These are phyloP conservation scores for Termitomyces sp. DNA, from an alignment of 768 basidiomycete genomes.

Conservation along the genomic window DNA sequence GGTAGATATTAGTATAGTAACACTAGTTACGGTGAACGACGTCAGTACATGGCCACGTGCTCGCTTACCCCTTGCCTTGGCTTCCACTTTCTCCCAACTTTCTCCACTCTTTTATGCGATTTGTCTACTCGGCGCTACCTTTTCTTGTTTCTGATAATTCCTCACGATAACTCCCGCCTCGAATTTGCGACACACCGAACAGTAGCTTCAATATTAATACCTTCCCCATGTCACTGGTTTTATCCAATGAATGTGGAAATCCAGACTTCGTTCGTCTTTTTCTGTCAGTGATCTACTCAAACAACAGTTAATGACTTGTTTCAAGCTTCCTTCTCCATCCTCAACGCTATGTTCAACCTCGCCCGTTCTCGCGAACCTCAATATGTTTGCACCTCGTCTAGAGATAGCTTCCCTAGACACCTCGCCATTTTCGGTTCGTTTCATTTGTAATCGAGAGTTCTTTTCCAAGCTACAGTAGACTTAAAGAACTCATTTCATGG, in stretches of 20 bases:
- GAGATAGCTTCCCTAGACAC: conserved; percentile 11
- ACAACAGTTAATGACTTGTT: background rate
- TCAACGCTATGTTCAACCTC: conserved; percentile 10
- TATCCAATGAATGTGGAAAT: background rate
- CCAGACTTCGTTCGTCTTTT: conserved; percentile 3
- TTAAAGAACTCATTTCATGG: conserved; percentile 12
- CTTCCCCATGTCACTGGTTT: background rate
- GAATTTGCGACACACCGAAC: background rate
- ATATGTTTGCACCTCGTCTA: conserved; percentile 7
- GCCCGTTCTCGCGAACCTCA: conserved; percentile 1
- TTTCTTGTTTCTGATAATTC: background rate
- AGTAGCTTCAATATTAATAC: background rate
- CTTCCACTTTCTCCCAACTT: background rate
- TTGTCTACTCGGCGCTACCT: background rate
- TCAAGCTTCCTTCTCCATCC: conserved; percentile 13
- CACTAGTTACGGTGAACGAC: too few species aligned
- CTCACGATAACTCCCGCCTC: background rate
- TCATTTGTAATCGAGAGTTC: background rate
- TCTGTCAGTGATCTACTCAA: background rate
- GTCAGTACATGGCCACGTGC: background rate
- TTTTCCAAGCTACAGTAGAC: background rate
- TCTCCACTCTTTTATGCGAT: background rate
- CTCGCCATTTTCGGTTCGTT: conserved; percentile 12
- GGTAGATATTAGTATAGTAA: too few species aligned
- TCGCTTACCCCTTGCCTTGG: background rate